A percentile compares a stretch with the other conserved stretches of the same genome.
These are phyloP conservation scores for Parafenestella ontariensis DNA, from an alignment of 2,329 filamentous ascomycete genomes.

Conservation along the genomic window DNA sequence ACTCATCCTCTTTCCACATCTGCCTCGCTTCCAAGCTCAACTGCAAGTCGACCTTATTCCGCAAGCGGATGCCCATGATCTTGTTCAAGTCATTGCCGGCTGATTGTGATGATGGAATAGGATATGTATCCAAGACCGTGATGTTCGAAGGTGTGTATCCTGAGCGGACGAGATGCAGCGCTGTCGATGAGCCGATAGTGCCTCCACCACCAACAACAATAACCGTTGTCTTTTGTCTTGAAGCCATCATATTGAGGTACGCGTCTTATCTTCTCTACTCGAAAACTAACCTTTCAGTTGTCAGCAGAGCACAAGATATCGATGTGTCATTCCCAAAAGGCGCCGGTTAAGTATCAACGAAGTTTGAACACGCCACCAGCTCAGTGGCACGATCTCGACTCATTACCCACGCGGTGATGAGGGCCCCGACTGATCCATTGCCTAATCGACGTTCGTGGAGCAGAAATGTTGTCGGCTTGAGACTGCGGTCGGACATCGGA, in stretches of 20 bases:
- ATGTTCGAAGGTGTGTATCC: constrained; percentile 57
- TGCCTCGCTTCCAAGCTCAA: constrained; percentile 43
- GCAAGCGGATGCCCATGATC: constrained; percentile 51
- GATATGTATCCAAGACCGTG: constrained; percentile 57
- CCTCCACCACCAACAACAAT: constrained; percentile 60
- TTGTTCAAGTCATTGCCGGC: constrained; percentile 62
- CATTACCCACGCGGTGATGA: constrained; percentile 9
- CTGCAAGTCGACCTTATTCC: constrained; percentile 50
- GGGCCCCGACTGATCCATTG: constrained; percentile 1
- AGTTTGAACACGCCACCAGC: constrained; percentile 23
- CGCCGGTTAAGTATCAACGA: constrained; percentile 16
- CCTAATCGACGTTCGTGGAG: constrained; percentile 6
- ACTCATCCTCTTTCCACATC: constrained; percentile 55
- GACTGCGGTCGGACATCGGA: constrained; percentile 6
- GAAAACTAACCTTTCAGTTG: constrained; percentile 3
- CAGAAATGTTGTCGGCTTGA: not conserved
- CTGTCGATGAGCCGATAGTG: constrained; percentile 61
- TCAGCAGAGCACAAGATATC: constrained; percentile 12
- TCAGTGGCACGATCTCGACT: constrained; percentile 10
- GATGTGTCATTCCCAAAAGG: constrained; percentile 6
- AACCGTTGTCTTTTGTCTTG: constrained; percentile 29
- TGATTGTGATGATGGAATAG: constrained; percentile 56
- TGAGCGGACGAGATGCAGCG: constrained; percentile 58
- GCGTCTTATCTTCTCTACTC: not conserved
- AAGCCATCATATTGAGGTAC: constrained; percentile 19